Percentiles rank a stretch among this genome's conserved stretches.
phyloP scores from a whole-genome alignment of 225 moss, liverwort and hornwort genomes.

The Lunularia cruciata region DNA sequence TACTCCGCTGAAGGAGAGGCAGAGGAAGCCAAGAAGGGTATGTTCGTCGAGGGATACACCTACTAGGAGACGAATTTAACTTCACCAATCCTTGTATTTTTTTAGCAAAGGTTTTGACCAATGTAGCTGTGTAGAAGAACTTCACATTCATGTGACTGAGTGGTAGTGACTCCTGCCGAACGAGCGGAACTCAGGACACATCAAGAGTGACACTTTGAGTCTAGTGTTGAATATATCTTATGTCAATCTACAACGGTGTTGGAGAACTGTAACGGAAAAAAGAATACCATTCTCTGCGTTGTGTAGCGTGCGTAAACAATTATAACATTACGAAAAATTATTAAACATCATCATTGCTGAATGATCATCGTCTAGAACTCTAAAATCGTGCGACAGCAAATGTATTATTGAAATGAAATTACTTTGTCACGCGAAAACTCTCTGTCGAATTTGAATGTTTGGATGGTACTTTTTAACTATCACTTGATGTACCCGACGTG shows the following conservation, averaged over 20 bases:
- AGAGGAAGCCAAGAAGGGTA: constrained; percentile 49
- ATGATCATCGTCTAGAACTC: too few species aligned
- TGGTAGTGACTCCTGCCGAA: constrained; percentile 3
- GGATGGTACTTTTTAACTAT: too few species aligned
- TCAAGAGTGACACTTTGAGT: constrained; percentile 13
- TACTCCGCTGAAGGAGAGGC: constrained; percentile 51
- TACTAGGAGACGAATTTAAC: constrained; percentile 18
- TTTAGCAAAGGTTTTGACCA: constrained; percentile 27
- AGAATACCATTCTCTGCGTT: constrained; percentile 19
- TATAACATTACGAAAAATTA: background rate
- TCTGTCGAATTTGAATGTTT: too few species aligned
- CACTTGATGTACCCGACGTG: too few species aligned
- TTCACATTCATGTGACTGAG: constrained; percentile 14
- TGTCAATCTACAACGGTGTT: background rate
- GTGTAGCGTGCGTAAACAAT: constrained; percentile 21
- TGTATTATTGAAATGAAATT: too few species aligned
- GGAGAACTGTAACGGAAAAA: constrained; percentile 8
- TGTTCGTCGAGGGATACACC: constrained; percentile 38
- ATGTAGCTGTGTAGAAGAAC: constrained; percentile 13
- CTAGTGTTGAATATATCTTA: constrained; percentile 22
- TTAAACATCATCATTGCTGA: background rate
- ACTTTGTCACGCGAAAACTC: too few species aligned
- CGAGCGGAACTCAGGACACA: background rate
- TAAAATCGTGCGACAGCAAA: too few species aligned
- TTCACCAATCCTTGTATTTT: background rate